Base-by-base conservation (phyloP, 257 asterid species). In the Handroanthus guayacan region DNA sequence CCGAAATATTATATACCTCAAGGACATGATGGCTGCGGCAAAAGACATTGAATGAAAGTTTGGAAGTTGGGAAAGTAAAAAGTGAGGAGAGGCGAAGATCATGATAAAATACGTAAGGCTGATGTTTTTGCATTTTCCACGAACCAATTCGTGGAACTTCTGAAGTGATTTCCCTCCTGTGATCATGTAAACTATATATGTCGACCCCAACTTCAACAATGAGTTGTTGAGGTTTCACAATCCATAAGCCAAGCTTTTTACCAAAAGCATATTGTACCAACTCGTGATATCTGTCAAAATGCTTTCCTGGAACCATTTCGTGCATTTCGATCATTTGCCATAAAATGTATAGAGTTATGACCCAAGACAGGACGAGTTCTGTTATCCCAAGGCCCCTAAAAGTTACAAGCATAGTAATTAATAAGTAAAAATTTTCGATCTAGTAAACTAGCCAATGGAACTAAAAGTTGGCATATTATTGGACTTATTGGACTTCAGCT, bases 321-420 rank as follows among this genome's bases (percentile, higher is more conserved):
- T 25, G 31, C 31, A 82, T 79, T 64, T 82, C 81, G 48, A 82
- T 83, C 84, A 82, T 82, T 77, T 82, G 79, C 86, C 86, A 79
- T 51, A 79, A 12, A 2, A 84, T 58, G 44, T 71, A 82, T 0
- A 82, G 80, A 1, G 86, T 82, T 0, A 82, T 70, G 11, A 82
- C 45, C 86, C 83, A 82, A 1, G 86, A 82, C n/a, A 82, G 2
- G 39, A 79, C 50, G 63, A 82, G n/a, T 8, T 62, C 54, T 6
- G 83, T 54, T 39, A 82, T 0, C 31, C 86, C 86, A 18, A 83
- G 86, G 5, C 86, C 86, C 86, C 86, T 82, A 25, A 25, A 25
- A 25, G 1, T 25, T 25, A 25, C 31, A 25, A 25, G 31, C 31
- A 25, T 25, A 25, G 31, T 25, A 25, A 25, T 25, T 25, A 25